These are phyloP conservation scores for Quercus gilva DNA, from an alignment of 306 rosid genomes.

Conservation along the genomic window DNA sequence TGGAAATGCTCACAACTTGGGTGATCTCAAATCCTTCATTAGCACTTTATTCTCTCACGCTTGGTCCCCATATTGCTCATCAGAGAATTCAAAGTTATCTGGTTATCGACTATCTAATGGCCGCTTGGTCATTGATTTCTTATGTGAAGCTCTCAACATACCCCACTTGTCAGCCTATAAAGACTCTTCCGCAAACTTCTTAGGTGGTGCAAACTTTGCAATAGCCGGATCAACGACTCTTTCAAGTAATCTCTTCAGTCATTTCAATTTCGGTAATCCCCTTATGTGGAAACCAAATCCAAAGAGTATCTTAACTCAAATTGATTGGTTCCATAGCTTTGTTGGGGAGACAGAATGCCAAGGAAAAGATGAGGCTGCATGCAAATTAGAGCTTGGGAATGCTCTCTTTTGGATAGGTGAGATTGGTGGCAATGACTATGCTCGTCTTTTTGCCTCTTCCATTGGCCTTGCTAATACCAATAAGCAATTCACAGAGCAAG, in stretches of 20 bases:
- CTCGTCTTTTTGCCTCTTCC: conserved; percentile 9
- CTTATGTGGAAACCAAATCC: conserved; percentile 19
- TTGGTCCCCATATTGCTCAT: too few relatives aligned
- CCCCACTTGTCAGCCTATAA: background rate
- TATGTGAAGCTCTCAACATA: conserved; percentile 1
- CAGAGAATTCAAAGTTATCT: background rate
- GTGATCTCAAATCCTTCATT: conserved; percentile 5
- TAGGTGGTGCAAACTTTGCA: conserved; percentile 16
- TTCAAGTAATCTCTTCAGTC: background rate
- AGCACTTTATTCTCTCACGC: background rate
- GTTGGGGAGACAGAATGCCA: background rate
- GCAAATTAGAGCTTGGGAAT: conserved; percentile 1
- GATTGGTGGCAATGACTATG: conserved; percentile 27
- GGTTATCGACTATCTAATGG: conserved; percentile 20
- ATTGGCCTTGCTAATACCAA: background rate
- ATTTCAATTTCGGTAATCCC: background rate
- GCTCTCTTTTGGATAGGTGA: conserved; percentile 26
- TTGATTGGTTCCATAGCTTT: conserved; percentile 15
- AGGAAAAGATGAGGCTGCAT: background rate
- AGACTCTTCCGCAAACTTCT: background rate
- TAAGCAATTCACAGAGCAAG: background rate
- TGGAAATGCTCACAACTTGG: conserved; percentile 12
- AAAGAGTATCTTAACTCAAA: conserved; percentile 5
- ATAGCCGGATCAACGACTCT: conserved; percentile 22
- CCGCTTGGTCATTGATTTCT: conserved; percentile 15